Conservation (phyloP, 495 filamentous ascomycete genomes). For the Friedmanniomyces simplex region DNA sequence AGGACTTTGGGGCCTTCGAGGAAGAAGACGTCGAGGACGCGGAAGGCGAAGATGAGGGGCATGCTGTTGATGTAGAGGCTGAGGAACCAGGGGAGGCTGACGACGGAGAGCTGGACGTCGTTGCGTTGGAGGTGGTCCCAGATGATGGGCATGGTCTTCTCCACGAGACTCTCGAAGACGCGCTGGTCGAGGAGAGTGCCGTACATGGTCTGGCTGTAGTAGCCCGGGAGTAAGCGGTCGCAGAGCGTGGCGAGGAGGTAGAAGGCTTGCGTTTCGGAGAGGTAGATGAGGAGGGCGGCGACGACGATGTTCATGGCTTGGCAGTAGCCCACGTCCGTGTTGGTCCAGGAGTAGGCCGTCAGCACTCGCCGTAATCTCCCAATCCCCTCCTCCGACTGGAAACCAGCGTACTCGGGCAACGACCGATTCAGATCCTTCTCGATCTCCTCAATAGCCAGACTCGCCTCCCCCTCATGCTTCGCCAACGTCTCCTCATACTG, state of each 20-base stretch:
- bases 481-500: slow-evolving; percentile 72
- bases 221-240: slow-evolving; percentile 85
- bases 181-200: slow-evolving; percentile 92
- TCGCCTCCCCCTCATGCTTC: slow-evolving; percentile 71
- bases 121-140: slow-evolving; percentile 95
- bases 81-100: slow-evolving; percentile 95
- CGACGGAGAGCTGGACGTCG: slow-evolving; percentile 96
- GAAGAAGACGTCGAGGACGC: slow-evolving; percentile 95
- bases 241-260: slow-evolving; percentile 87
- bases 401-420: slow-evolving; percentile 92
- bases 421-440: slow-evolving; percentile 96
- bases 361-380: slow-evolving; percentile 78
- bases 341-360: slow-evolving; percentile 93
- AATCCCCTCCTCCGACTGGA: slow-evolving; percentile 93
- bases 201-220: slow-evolving; percentile 98
- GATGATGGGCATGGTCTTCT: slow-evolving; percentile 96
- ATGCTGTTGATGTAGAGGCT: slow-evolving; percentile 99
- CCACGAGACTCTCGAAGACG: slow-evolving; percentile 92
- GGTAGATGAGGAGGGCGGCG: slow-evolving; percentile 90
- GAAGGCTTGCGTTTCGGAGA: slow-evolving; percentile 94
- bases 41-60: slow-evolving; percentile 93
- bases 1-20: slow-evolving; percentile 94
- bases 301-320: slow-evolving; percentile 99
- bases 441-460: slow-evolving; percentile 94
- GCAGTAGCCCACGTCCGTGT: slow-evolving; percentile 92